These are phyloP conservation scores for Berberis vulgaris DNA, from an alignment of 164 flowering plant genomes.

Conservation along the genomic window DNA sequence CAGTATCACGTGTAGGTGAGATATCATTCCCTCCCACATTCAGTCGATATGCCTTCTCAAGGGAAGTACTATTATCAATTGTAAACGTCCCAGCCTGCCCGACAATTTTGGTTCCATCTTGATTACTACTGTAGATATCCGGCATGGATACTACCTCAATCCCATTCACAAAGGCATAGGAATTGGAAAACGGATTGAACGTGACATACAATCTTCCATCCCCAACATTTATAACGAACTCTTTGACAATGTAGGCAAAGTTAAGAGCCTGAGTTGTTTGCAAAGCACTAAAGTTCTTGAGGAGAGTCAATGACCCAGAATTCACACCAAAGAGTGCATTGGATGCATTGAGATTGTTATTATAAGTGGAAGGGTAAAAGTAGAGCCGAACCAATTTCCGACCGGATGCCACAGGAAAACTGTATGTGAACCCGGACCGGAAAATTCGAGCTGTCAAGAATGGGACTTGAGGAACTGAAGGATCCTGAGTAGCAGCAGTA, in stretches of 20 bases:
- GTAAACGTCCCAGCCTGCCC: conserved; percentile 21
- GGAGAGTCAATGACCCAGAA: conserved; percentile 40
- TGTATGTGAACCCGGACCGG: conserved; percentile 52
- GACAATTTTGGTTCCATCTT: conserved; percentile 24
- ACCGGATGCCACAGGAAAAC: conserved; percentile 63
- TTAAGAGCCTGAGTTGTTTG: conserved; percentile 55
- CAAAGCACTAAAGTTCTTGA: conserved; percentile 65
- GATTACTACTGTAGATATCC: conserved; percentile 38
- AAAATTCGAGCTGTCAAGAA: conserved; percentile 76
- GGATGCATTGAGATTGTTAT: conserved; percentile 30
- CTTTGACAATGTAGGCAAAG: conserved; percentile 51
- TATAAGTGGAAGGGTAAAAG: conserved; percentile 63
- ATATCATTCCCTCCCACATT: conserved; percentile 78
- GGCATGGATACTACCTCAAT: conserved; percentile 84
- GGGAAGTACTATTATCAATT: conserved; percentile 48
- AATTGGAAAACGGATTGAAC: conserved; percentile 45
- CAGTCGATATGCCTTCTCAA: conserved; percentile 63
- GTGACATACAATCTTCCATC: conserved; percentile 37
- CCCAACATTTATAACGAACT: conserved; percentile 48
- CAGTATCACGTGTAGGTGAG: conserved; percentile 18
- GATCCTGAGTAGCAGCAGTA: conserved; percentile 44
- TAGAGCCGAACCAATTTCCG: conserved; percentile 60
- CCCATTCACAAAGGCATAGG: conserved; percentile 88
- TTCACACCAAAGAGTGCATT: conserved; percentile 47
- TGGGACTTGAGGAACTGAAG: conserved; percentile 60